These are phyloP conservation scores for Wickerhamiella sorbophila DNA, from an alignment of 805 yeast genomes.

Conservation along the genomic window DNA sequence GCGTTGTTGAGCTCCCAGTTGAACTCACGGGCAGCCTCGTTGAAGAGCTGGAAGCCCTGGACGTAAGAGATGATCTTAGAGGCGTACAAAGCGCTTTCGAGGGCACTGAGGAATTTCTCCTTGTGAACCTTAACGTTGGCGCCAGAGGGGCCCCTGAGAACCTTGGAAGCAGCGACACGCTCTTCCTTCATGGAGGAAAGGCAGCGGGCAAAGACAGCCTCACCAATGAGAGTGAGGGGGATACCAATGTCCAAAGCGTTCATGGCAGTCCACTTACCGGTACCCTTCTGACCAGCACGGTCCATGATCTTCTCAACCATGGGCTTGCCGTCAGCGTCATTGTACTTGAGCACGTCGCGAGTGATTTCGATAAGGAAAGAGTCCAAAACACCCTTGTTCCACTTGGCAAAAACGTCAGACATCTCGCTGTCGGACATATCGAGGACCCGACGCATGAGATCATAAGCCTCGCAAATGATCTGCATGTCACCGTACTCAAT, in stretches of 20 bases:
- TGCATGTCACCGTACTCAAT: conserved; percentile 99
- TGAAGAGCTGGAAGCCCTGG: conserved; percentile 98
- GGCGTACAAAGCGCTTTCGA: conserved; percentile 96
- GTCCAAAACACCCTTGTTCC: conserved; percentile 97
- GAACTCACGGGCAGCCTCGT: conserved; percentile 95
- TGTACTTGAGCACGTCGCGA: conserved; percentile 79
- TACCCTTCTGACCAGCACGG: conserved; percentile 98
- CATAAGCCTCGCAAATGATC: conserved; percentile 95
- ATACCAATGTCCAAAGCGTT: conserved; percentile 94
- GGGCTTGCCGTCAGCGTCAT: conserved; percentile 84
- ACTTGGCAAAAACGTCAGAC: conserved; percentile 75
- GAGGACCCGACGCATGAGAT: conserved; percentile 86
- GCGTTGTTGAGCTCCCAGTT: conserved; percentile 97
- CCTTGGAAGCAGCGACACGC: conserved; percentile 71
- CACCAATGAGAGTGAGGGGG: conserved; percentile 97
- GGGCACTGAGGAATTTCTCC: conserved; percentile 72
- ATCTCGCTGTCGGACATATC: conserved; percentile 83
- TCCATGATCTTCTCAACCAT: conserved; percentile 93
- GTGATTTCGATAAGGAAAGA: conserved; percentile 95
- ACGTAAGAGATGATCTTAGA: conserved; percentile 97
- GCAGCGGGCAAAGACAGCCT: conserved; percentile 96
- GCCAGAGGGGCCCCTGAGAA: conserved; percentile 58
- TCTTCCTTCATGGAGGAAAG: conserved; percentile 83
- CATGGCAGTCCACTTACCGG: conserved; percentile 99
- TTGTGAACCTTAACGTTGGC: conserved; percentile 32